phyloP scores from a whole-genome alignment of 805 yeast genomes.

The Cephaloascus fragrans region DNA sequence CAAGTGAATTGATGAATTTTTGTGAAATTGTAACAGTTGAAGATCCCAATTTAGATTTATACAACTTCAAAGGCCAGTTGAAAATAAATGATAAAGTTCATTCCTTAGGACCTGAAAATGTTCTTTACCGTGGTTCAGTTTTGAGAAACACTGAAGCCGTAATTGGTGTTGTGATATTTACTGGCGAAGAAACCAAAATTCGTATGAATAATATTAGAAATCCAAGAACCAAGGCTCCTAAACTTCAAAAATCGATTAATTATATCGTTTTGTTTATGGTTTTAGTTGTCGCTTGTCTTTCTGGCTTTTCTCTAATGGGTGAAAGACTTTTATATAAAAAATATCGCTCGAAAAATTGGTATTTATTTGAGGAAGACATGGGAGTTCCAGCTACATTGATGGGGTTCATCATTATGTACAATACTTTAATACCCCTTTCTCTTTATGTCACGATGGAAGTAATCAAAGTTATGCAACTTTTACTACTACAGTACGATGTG shows the following conservation, averaged over 20 bases:
- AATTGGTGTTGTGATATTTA: slow-evolving; percentile 77
- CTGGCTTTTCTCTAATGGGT: slow-evolving; percentile 78
- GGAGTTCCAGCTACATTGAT: slow-evolving; percentile 84
- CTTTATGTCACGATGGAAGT: slow-evolving; percentile 95
- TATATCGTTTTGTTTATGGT: slow-evolving; percentile 85
- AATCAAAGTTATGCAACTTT: slow-evolving; percentile 79
- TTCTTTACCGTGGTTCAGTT: slow-evolving; percentile 86
- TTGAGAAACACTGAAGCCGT: slow-evolving; percentile 72
- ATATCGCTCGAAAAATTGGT: slow-evolving; percentile 51
- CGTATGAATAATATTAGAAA: slow-evolving; percentile 90
- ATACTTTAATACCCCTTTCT: slow-evolving; percentile 90
- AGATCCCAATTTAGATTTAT: slow-evolving; percentile 87
- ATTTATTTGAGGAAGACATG: slow-evolving; percentile 59
- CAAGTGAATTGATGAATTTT: slow-evolving; percentile 37
- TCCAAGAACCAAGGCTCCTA: slow-evolving; percentile 90
- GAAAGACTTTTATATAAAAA: slow-evolving; percentile 43
- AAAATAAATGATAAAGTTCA: slow-evolving; percentile 27
- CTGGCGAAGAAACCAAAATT: slow-evolving; percentile 94
- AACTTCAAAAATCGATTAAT: slow-evolving; percentile 76
- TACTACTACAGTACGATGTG: slow-evolving; percentile 77
- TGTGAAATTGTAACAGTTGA: slow-evolving; percentile 58
- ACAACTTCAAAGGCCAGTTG: slow-evolving; percentile 81
- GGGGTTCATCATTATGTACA: slow-evolving; percentile 96
- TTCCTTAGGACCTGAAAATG: slow-evolving; percentile 71
- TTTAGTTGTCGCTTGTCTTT: slow-evolving; percentile 57